Base-by-base conservation (phyloP, 1,284 basidiomycete genomes). In the Cerrena zonata region DNA sequence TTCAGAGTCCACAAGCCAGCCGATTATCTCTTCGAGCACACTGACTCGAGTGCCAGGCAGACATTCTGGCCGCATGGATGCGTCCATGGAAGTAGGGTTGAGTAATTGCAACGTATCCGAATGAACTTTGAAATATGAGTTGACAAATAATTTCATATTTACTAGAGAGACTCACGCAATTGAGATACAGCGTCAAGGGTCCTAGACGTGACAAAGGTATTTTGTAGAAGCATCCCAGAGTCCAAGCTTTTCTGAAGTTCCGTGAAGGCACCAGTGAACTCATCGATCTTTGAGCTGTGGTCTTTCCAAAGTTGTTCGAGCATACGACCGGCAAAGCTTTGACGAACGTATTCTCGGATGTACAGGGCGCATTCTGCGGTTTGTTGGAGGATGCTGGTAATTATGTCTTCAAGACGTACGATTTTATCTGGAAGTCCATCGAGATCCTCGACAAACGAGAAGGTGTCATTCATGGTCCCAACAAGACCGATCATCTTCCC, bases 1-100 rank as follows among this genome's bases (percentile, higher is more conserved):
- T n/a, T 22, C 22, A 25, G 18, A n/a, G 38, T 49, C n/a, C 19
- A 49, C 18, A 24, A 30, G 12, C 59, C 59, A 61, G n/a, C 49
- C 50, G n/a, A 45, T 48, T 45, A 61, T 53, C n/a, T 50, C 49
- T 22, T 39, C 25, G 5, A 47, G 24, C 10, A 50, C 13, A 30
- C 18, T 12, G 22, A 47, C 19, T n/a, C 49, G 49, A 21, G 49
- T 50, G 15, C 26, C 26, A 23, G 43, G 43, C 42, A 47, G 26
- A 30, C 49, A 50, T 13, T 22, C 26, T 12, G 24, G 38, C 11
- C 47, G 47, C 18, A 37, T 27, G 19, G 38, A 49, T n/a, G 36
- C 39, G 22, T 49, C 47, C n/a, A 42, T 23, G 25, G 15, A 22
- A 11, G 38, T 19, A 4, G 47, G 22, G 13, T 37, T 13, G 5